Evolutionary conservation across 139 green algal species (phyloP).

Genomic region (Zygnema circumcarinatum): DNA sequence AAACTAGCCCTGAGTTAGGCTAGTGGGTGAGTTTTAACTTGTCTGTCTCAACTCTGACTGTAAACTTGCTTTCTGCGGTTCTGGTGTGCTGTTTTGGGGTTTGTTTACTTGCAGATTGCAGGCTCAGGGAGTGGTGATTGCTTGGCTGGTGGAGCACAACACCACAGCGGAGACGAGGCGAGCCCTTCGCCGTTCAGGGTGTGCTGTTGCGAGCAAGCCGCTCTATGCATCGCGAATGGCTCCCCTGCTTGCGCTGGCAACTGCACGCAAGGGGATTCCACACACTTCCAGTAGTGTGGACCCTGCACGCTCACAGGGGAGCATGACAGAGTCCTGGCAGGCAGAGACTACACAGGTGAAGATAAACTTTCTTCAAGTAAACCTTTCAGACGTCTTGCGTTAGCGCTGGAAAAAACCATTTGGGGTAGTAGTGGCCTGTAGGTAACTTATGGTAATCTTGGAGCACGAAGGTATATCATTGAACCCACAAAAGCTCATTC

Average conservation of each 20-base stretch:
- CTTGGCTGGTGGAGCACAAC: conserved; percentile 45
- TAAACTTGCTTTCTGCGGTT: not conserved
- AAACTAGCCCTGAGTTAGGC: too few relatives aligned
- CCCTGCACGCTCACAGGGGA: not conserved
- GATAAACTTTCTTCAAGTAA: too few relatives aligned
- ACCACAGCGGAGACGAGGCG: conserved; percentile 5
- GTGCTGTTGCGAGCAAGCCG: conserved; percentile 39
- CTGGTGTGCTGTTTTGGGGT: not conserved
- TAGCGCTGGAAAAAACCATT: too few relatives aligned
- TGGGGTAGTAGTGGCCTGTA: too few relatives aligned
- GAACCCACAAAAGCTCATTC: too few relatives aligned
- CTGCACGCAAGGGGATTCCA: conserved; percentile 25
- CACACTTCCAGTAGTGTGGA: conserved; percentile 17
- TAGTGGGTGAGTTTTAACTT: too few relatives aligned
- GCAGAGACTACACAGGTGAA: not conserved
- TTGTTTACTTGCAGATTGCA: not conserved
- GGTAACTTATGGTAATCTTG: too few relatives aligned
- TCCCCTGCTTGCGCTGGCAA: conserved; percentile 29
- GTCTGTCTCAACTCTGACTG: too few relatives aligned
- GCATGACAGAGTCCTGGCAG: not conserved
- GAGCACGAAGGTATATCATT: too few relatives aligned
- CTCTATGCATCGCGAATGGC: conserved; percentile 46
- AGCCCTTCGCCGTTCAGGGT: not conserved
- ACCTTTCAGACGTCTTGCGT: too few relatives aligned
- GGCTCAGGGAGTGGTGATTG: conserved; percentile 30